Conservation (phyloP, 768 basidiomycete genomes). For the Mycena maculata region DNA sequence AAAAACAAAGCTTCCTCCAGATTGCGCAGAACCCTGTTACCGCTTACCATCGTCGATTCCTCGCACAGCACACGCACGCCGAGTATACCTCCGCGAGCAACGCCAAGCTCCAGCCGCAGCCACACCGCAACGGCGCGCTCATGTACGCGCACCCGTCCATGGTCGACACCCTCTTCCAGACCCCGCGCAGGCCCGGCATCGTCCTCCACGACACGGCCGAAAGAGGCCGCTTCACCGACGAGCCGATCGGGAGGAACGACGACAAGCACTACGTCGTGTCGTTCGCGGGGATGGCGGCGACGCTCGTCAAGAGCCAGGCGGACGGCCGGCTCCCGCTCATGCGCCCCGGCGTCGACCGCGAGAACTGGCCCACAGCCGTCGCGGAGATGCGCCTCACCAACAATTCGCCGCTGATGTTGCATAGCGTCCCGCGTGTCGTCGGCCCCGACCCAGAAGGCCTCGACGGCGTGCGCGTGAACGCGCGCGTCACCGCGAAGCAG, state of each 20-base stretch:
- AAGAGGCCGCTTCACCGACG: conserved; percentile 1
- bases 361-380: conserved; percentile 23
- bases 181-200: conserved; percentile 68
- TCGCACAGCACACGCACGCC: conserved; percentile 39
- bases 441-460: conserved; percentile 23
- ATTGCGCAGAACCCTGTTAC: conserved; percentile 39
- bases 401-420: not conserved
- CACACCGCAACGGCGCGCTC: conserved; percentile 73
- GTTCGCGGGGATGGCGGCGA: conserved; percentile 28
- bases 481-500: not conserved
- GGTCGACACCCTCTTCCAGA: conserved; percentile 65
- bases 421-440: conserved; percentile 26
- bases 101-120: conserved; percentile 67
- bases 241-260: not conserved
- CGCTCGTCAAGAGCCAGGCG: not conserved
- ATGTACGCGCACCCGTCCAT: conserved; percentile 65
- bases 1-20: conserved; percentile 36
- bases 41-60: conserved; percentile 52
- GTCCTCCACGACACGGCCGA: conserved; percentile 51
- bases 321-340: conserved; percentile 14
- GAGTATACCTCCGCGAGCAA: conserved; percentile 36
- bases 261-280: not conserved
- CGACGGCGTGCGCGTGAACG: conserved; percentile 7
- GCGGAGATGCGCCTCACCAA: conserved; percentile 21
- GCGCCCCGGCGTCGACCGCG: conserved; percentile 8